Conservation (phyloP, 2,329 filamentous ascomycete species). For the Colletotrichum sp. region DNA sequence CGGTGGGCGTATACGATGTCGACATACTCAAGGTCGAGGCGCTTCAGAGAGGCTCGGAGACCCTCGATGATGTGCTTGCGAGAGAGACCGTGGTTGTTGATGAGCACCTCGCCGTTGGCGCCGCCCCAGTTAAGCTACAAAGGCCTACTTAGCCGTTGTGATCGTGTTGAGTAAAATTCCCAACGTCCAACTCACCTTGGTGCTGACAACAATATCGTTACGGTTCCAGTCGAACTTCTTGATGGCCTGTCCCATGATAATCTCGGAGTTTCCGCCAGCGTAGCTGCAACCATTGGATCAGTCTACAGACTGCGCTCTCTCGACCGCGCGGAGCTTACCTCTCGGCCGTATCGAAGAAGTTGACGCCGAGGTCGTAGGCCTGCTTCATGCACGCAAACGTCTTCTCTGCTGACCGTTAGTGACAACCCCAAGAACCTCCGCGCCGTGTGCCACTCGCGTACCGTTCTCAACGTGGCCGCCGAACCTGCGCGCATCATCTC, state of each 20-base stretch:
- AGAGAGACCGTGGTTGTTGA: conserved; percentile 65
- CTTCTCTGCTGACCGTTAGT: conserved; percentile 45
- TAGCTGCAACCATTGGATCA: conserved; percentile 43
- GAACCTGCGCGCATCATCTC: conserved; percentile 22
- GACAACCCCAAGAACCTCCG: not conserved
- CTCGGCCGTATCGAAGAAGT: conserved; percentile 69
- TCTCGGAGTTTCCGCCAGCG: conserved; percentile 65
- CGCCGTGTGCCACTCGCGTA: conserved; percentile 2
- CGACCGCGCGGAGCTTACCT: conserved; percentile 25
- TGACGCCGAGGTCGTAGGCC: conserved; percentile 64
- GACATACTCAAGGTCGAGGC: conserved; percentile 65
- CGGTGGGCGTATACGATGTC: conserved; percentile 75
- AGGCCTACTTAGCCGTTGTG: not conserved
- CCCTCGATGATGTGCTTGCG: conserved; percentile 68
- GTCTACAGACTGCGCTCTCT: not conserved
- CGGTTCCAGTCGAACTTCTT: conserved; percentile 65
- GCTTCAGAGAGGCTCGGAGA: conserved; percentile 59
- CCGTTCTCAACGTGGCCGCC: conserved; percentile 35
- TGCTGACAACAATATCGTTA: conserved; percentile 65
- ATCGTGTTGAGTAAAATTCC: not conserved
- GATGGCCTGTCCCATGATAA: conserved; percentile 68
- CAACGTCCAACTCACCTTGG: conserved; percentile 41
- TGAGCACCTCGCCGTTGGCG: conserved; percentile 63
- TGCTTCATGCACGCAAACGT: conserved; percentile 67
- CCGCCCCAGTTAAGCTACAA: conserved; percentile 66